Conservation (phyloP, 2,329 filamentous ascomycete species). For the Phaeosphaeria sp. region DNA sequence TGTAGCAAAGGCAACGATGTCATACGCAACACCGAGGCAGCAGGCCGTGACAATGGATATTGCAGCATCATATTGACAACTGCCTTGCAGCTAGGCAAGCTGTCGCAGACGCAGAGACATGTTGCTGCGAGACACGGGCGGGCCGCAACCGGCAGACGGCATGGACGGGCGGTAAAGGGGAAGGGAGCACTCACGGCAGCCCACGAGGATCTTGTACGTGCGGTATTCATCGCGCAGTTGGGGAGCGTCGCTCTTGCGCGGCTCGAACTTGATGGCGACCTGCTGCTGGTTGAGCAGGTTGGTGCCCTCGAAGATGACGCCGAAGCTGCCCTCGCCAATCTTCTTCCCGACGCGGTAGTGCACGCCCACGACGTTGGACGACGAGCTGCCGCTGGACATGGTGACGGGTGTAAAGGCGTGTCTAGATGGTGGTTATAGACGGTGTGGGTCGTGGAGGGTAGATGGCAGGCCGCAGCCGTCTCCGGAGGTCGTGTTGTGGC, state of each 20-base stretch:
- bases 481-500: constrained; percentile 32
- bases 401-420: constrained; percentile 19
- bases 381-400: constrained; percentile 89
- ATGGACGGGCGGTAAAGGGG: constrained; percentile 17
- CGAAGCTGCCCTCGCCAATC: constrained; percentile 97
- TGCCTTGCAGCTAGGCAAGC: neutral
- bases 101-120: neutral
- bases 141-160: neutral
- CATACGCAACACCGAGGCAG: neutral
- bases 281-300: constrained; percentile 99
- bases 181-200: constrained; percentile 81
- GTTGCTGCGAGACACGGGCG: neutral
- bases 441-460: constrained; percentile 12
- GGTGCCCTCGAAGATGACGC: constrained; percentile 98
- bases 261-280: constrained; percentile 99
- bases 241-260: constrained; percentile 96
- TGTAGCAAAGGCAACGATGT: neutral
- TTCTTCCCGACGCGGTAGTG: constrained; percentile 99
- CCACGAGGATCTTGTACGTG: constrained; percentile 99
- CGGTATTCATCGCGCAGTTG: constrained; percentile 98
- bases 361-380: constrained; percentile 96
- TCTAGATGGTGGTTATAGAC: constrained; percentile 9
- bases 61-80: neutral
- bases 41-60: neutral
- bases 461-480: constrained; percentile 26